Evolutionary conservation across 2,329 filamentous ascomycete species (phyloP), one percentile per base, ranked within the genome.

Genomic region (Scleromitrula shiraiana): DNA sequence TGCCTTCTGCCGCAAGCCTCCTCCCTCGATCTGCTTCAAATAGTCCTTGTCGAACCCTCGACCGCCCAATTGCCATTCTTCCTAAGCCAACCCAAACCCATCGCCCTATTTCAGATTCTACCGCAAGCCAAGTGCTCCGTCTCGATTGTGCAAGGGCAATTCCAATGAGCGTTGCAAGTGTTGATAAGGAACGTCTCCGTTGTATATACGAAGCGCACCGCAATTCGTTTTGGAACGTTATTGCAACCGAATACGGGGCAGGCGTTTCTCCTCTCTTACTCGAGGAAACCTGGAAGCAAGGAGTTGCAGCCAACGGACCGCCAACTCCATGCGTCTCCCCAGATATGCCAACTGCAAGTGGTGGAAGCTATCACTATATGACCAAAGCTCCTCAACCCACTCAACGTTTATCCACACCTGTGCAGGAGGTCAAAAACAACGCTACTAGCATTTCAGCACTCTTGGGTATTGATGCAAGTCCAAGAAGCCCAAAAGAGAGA

Each of bases 151-250:
- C 65, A 70, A 19, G 71, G 70, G 9, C 67, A 55, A 65, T 54
- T 62, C 70, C 52, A 70, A 73, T 53, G 45, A 59, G 59, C 49
- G 50, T 63, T 26, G 56, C 58, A 41, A 60, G 59, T 30, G 54
- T 65, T 41, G 80, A 87, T 64, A 73, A 81, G 59, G 70, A 75
- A 23, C 82, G 83, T 40, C 79, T 91, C 20, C 76, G 80, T 40
- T 72, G 76, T 51, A 77, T 89, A 56, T 90, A 90, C 65, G 76
- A 80, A 44, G 70, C 76, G 7, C 84, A 88, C 66, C 79, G 83
- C 36, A 71, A 75, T 42, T 76, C 77, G 7, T 90, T 91, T 68
- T 91, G 86, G 85, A 72, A 76, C 27, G 73, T 77, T 40, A 76
- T 91, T 29, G 84, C 85, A 24, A 70, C 77, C 22, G 83, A 88